Conservation (phyloP, 306 rosid genomes). For the Fragaria iinumae region DNA sequence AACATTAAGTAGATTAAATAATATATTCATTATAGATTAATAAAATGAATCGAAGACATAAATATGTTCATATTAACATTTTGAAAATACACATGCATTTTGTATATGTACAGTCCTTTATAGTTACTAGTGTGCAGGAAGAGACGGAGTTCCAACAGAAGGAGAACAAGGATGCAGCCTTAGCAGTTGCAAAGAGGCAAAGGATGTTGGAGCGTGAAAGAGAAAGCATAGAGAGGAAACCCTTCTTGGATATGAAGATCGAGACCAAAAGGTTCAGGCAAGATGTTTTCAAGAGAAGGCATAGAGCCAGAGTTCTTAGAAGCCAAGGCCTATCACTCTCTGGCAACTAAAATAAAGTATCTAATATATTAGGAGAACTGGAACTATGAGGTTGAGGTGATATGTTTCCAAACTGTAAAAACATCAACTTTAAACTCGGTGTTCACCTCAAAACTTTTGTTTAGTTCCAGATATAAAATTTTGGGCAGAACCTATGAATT, state of each 20-base stretch:
- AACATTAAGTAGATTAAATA: neutral
- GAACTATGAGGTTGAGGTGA: conserved; percentile 4
- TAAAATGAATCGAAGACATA: neutral
- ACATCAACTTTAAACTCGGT: neutral
- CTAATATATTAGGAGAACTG: neutral
- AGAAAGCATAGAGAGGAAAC: conserved; percentile 70
- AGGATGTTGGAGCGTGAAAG: conserved; percentile 73
- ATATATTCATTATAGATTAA: neutral
- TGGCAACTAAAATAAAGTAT: conserved; percentile 4
- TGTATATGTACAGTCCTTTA: conserved; percentile 17
- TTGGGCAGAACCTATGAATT: neutral
- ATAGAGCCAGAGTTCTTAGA: conserved; percentile 59
- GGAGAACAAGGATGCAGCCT: conserved; percentile 57
- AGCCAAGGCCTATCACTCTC: conserved; percentile 32
- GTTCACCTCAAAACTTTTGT: neutral
- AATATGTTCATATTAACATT: neutral
- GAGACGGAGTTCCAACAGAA: conserved; percentile 55
- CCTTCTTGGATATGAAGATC: conserved; percentile 67
- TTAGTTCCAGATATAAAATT: neutral
- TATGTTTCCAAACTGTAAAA: neutral
- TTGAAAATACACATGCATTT: neutral
- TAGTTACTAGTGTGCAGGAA: conserved; percentile 43
- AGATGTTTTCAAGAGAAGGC: conserved; percentile 92
- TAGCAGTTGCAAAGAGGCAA: conserved; percentile 67
- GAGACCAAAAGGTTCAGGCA: conserved; percentile 91